Base-by-base conservation (phyloP, 2,329 filamentous ascomycete species). In the Apiospora kogelbergensis region DNA sequence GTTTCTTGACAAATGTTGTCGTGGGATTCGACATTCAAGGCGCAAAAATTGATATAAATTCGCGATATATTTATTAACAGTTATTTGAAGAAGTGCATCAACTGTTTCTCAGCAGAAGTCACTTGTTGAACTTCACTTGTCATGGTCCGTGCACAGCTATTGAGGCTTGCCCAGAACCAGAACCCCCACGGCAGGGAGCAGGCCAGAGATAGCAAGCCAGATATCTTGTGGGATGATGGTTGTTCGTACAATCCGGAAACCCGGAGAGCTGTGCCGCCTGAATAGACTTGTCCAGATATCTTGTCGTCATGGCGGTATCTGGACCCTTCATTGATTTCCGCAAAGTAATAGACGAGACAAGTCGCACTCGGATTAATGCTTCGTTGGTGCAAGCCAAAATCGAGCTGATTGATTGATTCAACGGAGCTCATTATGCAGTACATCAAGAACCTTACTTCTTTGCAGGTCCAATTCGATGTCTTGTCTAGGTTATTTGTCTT, bases 191-290 rank as follows among this genome's bases (percentile, higher is more conserved):
- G 10, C 30, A 60, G 53, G 48, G 48, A 57, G 48, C 15, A 24
- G 40, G 42, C 17, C 6, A 45, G 42, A 60, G 53, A 60, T 60
- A 60, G 53, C 53, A 53, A 11, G 46, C 13, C 22, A 60, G 53
- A 60, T 60, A 60, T 60, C 53, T 60, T 7, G 53, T 37, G 26
- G 53, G 53, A 60, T 60, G 53, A 60, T n/a, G 30, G 53, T 37
- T 37, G 53, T 20, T 30, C 53, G 53, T 17, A 30, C 26, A 30
- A 60, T 60, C 53, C 53, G 53, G 10, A 60, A 30, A 60, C 37
- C 53, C 53, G 53, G 10, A 60, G 53, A 20, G 13, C 20, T 60
- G 53, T 26, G 53, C 20, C 53, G 20, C 26, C 20, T 37, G 53
- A 60, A 60, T 60, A 60, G 17, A 37, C 30, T 37, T 30, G 30